Base-by-base conservation (phyloP, 345 rosid genomes). In the Pistacia atlantica region DNA sequence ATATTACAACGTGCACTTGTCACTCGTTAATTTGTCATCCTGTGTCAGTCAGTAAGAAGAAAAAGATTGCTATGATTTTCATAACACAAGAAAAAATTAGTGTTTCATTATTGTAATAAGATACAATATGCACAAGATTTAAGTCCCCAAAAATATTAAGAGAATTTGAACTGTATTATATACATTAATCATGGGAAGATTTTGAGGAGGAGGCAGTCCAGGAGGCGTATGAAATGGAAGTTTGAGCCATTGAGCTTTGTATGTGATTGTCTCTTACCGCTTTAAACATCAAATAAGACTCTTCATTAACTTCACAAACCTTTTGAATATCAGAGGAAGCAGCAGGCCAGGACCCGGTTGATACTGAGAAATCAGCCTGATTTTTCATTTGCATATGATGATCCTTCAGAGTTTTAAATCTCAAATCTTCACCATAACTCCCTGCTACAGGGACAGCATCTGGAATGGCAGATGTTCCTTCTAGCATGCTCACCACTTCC, bases 401-500 rank as follows among this genome's bases (percentile, higher is more conserved):
- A n/a, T 70, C 75, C 59, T 62, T 78, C 10, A 65, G 60, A 33
- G 83, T 88, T 68, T 76, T 80, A 67, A 86, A 90, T 78, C 88
- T 80, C 73, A 83, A 51, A 73, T 86, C 89, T 51, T 83, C 88
- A 14, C 79, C 74, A 17, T 49, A 72, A 72, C 4, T 76, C 37
- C 80, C 78, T 9, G 82, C 31, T 63, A 83, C 89, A n/a, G 84
- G 82, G 8, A 54, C 63, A 70, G 75, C 2, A 22, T 85, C 87
- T 1, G 85, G 91, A 60, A 90, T 82, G 10, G 75, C 59, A 75
- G 56, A 73, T 12, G 65, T 59, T 67, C 90, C 90, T 75, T 88
- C 90, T 0, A 90, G 80, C 88, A 85, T 87, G n/a, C 74, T 82
- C 63, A 84, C 89, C 1, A 84, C 90, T 80, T 84, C 88, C n/a